A percentile compares a stretch with the other conserved stretches of the same genome.
These are phyloP conservation scores for Yarrowia deformans DNA, from an alignment of 805 yeast species.

Conservation along the genomic window DNA sequence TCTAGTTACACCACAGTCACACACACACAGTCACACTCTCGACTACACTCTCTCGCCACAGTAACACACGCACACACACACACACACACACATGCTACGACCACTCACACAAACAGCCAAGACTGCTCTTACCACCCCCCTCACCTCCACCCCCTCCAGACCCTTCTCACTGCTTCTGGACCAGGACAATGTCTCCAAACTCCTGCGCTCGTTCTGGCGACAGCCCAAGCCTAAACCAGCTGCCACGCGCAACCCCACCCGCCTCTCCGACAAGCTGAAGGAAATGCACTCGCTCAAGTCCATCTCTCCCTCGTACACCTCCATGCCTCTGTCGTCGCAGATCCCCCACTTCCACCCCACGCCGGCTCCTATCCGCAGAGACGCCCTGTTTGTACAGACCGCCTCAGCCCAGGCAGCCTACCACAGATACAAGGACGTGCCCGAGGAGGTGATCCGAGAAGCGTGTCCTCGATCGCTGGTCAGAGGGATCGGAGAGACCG, in stretches of 20 bases:
- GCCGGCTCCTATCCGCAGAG: conserved; percentile 28
- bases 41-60: no score
- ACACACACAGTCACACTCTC: background rate
- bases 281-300: conserved; percentile 37
- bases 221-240: conserved; percentile 1
- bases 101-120: background rate
- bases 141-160: background rate
- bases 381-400: conserved; percentile 26
- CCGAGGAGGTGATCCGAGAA: conserved; percentile 35
- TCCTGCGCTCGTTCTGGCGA: conserved; percentile 30
- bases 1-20: no score
- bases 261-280: conserved; percentile 34
- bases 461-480: conserved; percentile 32
- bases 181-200: conserved; percentile 38
- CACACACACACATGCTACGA: conserved; percentile 14
- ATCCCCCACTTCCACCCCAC: conserved; percentile 37
- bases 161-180: conserved; percentile 34
- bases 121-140: background rate
- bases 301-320: conserved; percentile 27
- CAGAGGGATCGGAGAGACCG: conserved; percentile 35
- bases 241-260: conserved; percentile 25
- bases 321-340: conserved; percentile 24
- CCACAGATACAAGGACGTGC: conserved; percentile 30
- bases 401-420: conserved; percentile 36
- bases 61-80: no score